Conservation (phyloP, 2,329 filamentous ascomycete genomes). For the Xylaria sp. region DNA sequence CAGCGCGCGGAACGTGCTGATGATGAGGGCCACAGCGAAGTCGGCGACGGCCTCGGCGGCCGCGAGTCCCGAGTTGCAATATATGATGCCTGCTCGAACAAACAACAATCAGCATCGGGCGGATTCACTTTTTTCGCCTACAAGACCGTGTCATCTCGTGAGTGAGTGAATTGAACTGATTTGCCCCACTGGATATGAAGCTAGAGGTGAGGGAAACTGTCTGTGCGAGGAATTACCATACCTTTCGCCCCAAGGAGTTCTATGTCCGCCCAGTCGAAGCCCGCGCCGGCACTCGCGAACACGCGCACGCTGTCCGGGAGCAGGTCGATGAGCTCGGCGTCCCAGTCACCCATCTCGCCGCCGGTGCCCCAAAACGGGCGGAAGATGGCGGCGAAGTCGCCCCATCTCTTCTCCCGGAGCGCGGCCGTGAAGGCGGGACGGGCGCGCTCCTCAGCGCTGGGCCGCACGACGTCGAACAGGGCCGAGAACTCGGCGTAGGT, state of each 20-base stretch:
- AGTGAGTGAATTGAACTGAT: not conserved
- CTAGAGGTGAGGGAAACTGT: not conserved
- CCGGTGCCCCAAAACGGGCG: conserved; percentile 72
- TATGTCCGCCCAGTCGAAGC: conserved; percentile 71
- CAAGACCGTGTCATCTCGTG: not conserved
- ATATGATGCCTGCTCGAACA: conserved; percentile 64
- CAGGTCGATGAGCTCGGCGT: conserved; percentile 65
- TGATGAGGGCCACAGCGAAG: conserved; percentile 74
- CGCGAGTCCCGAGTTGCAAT: conserved; percentile 77
- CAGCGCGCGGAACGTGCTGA: conserved; percentile 75
- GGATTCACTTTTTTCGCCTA: not conserved
- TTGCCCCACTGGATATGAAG: not conserved
- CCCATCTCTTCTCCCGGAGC: conserved; percentile 63
- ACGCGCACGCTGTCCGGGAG: conserved; percentile 65
- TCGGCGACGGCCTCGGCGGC: conserved; percentile 79
- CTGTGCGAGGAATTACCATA: conserved; percentile 42
- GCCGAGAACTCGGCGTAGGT: conserved; percentile 57
- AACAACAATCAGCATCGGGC: not conserved
- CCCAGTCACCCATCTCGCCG: conserved; percentile 72
- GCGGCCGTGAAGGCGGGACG: conserved; percentile 61
- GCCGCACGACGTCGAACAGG: conserved; percentile 63
- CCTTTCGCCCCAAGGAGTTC: conserved; percentile 69
- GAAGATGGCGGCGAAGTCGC: conserved; percentile 62
- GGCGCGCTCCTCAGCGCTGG: conserved; percentile 60
- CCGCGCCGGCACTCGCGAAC: conserved; percentile 69